Conservation (phyloP, 208 protist genomes). For the Strigomonas culicis region DNA sequence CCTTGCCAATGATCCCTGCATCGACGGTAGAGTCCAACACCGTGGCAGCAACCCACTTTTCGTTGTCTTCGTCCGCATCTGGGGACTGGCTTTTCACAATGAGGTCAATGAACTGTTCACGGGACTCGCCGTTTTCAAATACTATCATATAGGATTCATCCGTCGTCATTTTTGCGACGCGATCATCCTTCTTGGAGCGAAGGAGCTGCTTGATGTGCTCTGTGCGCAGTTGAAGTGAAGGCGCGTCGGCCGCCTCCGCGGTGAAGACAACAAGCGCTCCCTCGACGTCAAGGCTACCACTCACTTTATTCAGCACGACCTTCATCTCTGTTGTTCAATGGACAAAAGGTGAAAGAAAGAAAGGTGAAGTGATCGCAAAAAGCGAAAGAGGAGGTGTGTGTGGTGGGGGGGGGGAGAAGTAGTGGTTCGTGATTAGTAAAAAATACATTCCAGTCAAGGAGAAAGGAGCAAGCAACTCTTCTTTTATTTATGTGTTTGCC, state of each 20-base stretch:
- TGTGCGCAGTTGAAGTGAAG: slow-evolving; percentile 16
- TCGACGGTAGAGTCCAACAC: slow-evolving; percentile 73
- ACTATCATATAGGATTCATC: slow-evolving; percentile 28
- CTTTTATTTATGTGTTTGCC: too few relatives aligned
- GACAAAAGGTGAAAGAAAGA: slow-evolving; percentile 13
- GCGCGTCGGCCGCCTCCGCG: background rate
- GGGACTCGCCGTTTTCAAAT: slow-evolving; percentile 31
- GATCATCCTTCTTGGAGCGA: slow-evolving; percentile 56
- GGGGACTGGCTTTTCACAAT: slow-evolving; percentile 31
- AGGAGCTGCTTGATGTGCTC: slow-evolving; percentile 56
- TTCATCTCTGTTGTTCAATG: slow-evolving; percentile 18
- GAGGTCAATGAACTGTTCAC: slow-evolving; percentile 44
- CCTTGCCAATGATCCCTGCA: slow-evolving; percentile 45
- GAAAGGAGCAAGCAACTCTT: too few relatives aligned
- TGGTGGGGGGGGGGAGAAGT: too few relatives aligned
- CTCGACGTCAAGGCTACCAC: slow-evolving; percentile 38
- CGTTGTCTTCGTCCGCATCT: slow-evolving; percentile 19
- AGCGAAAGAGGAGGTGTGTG: background rate
- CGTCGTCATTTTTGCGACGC: slow-evolving; percentile 37
- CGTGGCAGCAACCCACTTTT: slow-evolving; percentile 48
- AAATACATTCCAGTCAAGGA: too few relatives aligned
- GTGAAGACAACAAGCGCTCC: slow-evolving; percentile 34
- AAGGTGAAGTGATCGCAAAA: slow-evolving; percentile 9
- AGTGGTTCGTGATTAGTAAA: too few relatives aligned
- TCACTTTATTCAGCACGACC: slow-evolving; percentile 43